Evolutionary conservation across 2,329 filamentous ascomycete species (phyloP), one percentile per base, ranked within the genome.

Genomic region (Tolypocladium ovalisporum): DNA sequence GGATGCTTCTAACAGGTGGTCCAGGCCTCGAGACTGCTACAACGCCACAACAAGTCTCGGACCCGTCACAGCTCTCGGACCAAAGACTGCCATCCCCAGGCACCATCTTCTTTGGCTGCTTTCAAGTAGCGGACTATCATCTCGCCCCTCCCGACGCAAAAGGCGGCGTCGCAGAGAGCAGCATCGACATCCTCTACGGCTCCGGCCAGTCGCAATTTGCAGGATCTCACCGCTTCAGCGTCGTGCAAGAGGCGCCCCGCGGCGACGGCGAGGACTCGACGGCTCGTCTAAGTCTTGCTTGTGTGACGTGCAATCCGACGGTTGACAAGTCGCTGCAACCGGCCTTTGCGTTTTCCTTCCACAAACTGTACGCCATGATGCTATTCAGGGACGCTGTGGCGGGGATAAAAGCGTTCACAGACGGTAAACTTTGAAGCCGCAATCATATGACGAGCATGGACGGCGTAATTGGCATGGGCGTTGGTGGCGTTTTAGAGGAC

Each of bases 121-220:
- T 71, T 19, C 67, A 70, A 32, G 61, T 65, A 7, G 57, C 63
- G 0, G 62, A 68, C 19, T 37, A 60, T 12, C 37, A 63, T 0
- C 29, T 62, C 2, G 34, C 24, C 27, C 7, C 47, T 3, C 17
- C 27, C 13, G 24, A 12, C 7, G 35, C 22, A 1, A 12, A 1
- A 1, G 54, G 37, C 1, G 3, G 24, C 6, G 19, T 39, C 27
- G 58, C 57, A 1, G 59, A 65, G 13, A 70, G 68, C 36, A 62
- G 63, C 35, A 51, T 70, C 10, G 69, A 71, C 58, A 63, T 70
- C 51, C 61, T 62, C 0, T 71, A 67, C 22, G 68, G 69, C 1
- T 66, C 61, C 17, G 63, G 68, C 24, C 42, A 60, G 52, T 52
- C 54, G 0, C 27, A 17, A 0, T 71, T 71, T n/a, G 61, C 63